Conservation (phyloP, 2,329 filamentous ascomycete genomes). For the Hymenoscyphus occultus region DNA sequence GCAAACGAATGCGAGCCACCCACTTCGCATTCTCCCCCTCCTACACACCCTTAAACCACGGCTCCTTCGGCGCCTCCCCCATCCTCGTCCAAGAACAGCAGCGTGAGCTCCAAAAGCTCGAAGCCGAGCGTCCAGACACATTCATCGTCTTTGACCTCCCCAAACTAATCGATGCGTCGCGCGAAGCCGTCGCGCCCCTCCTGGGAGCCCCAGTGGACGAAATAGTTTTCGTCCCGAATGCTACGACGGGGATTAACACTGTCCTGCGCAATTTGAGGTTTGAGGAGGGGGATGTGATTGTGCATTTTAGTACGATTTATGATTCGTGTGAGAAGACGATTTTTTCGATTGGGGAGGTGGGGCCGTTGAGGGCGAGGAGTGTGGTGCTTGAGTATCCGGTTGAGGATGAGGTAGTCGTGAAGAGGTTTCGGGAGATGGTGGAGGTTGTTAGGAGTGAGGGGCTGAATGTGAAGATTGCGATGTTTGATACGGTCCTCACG, state of each 20-base stretch:
- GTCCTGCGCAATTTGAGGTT: constrained; percentile 71
- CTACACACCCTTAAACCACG: constrained; percentile 38
- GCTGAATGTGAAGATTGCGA: constrained; percentile 62
- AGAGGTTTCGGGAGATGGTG: constrained; percentile 57
- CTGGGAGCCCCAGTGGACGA: constrained; percentile 64
- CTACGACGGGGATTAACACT: constrained; percentile 73
- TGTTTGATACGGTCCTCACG: constrained; percentile 79
- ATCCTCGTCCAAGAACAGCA: constrained; percentile 59
- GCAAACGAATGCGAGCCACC: constrained; percentile 23
- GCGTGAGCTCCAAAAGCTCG: constrained; percentile 58
- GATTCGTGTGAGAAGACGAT: constrained; percentile 73
- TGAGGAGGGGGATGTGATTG: constrained; percentile 63
- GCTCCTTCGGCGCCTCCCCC: constrained; percentile 79
- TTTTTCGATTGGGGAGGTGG: constrained; percentile 51
- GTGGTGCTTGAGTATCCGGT: constrained; percentile 67
- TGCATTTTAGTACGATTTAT: constrained; percentile 78
- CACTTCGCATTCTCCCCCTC: constrained; percentile 29
- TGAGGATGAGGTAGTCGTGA: constrained; percentile 63
- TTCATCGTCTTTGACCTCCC: constrained; percentile 72
- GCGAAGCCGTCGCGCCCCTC: constrained; percentile 60
- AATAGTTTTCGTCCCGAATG: constrained; percentile 76
- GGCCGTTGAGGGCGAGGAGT: constrained; percentile 12
- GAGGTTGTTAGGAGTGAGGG: constrained; percentile 49
- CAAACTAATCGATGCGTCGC: constrained; percentile 58
- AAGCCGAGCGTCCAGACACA: constrained; percentile 66